phyloP scores from a whole-genome alignment of 1,284 basidiomycete genomes.

The Heterobasidion irregulare region DNA sequence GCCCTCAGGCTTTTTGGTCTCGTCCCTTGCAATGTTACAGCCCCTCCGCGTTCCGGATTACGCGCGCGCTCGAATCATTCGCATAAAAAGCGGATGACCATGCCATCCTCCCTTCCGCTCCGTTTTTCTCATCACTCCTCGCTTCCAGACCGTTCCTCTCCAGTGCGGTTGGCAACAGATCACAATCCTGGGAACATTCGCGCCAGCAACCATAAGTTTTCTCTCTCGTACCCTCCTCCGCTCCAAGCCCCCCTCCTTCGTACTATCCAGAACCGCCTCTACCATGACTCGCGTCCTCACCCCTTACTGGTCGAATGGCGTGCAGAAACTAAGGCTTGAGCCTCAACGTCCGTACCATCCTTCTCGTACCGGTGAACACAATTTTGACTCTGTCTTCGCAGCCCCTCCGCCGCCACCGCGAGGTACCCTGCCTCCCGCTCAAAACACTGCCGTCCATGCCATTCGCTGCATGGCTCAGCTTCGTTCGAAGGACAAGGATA shows the following conservation, averaged over 20 bases:
- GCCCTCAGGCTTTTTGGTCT: not conserved
- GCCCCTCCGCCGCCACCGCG: constrained; percentile 38
- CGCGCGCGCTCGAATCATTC: not conserved
- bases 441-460: constrained; percentile 47
- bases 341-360: constrained; percentile 39
- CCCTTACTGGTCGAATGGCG: constrained; percentile 59
- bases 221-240: not conserved
- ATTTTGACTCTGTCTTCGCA: constrained; percentile 17
- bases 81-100: not conserved
- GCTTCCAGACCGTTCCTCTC: not conserved
- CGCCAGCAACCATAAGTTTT: too few relatives aligned
- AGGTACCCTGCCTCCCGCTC: constrained; percentile 59
- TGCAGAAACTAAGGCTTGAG: constrained; percentile 57
- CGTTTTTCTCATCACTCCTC: not conserved
- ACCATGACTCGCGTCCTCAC: constrained; percentile 64
- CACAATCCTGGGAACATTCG: not conserved
- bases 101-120: not conserved
- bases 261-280: not conserved
- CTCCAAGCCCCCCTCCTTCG: not conserved
- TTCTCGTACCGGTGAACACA: constrained; percentile 9
- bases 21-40: not conserved
- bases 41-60: not conserved
- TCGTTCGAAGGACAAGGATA: constrained; percentile 60
- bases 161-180: not conserved
- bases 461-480: constrained; percentile 61